Conservation (phyloP, 163 green algal genomes). For the Volvox carteri region DNA sequence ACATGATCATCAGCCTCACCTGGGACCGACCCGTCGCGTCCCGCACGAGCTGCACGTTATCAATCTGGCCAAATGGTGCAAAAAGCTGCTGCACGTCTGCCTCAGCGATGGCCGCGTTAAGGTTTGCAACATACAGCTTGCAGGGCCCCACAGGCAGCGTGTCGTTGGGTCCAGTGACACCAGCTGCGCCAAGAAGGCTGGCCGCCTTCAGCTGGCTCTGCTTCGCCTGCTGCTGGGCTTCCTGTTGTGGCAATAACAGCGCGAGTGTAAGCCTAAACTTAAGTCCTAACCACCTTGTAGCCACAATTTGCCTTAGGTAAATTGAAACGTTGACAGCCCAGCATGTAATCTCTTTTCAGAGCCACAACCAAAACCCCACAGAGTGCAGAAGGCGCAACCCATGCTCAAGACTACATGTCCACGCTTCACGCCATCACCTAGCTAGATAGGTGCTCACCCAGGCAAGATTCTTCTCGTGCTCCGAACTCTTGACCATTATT, state of each 20-base stretch:
- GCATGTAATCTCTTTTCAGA: too few species aligned
- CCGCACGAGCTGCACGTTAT: conserved; percentile 78
- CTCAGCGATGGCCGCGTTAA: conserved; percentile 82
- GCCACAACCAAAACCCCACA: too few species aligned
- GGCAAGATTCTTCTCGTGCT: conserved; percentile 83
- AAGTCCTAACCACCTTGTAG: too few species aligned
- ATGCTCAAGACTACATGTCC: too few species aligned
- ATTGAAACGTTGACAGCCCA: too few species aligned
- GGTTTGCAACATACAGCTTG: conserved; percentile 80
- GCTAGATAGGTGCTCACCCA: too few species aligned
- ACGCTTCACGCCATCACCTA: too few species aligned
- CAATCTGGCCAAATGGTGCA: conserved; percentile 90
- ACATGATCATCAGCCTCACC: conserved; percentile 9
- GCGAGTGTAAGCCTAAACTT: too few species aligned
- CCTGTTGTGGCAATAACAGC: conserved; percentile 76
- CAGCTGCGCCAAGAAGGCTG: conserved; percentile 45
- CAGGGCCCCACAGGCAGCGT: conserved; percentile 60
- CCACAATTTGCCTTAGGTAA: too few species aligned
- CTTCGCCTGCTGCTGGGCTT: conserved; percentile 89
- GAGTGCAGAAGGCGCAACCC: too few species aligned
- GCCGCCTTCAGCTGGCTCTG: conserved; percentile 60
- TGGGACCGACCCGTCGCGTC: conserved; percentile 65
- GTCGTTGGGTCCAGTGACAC: background rate
- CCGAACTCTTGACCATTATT: conserved; percentile 96
- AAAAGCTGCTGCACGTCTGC: conserved; percentile 91